phyloP scores from a whole-genome alignment of 805 yeast genomes.

The Candida methanosorbosa region DNA sequence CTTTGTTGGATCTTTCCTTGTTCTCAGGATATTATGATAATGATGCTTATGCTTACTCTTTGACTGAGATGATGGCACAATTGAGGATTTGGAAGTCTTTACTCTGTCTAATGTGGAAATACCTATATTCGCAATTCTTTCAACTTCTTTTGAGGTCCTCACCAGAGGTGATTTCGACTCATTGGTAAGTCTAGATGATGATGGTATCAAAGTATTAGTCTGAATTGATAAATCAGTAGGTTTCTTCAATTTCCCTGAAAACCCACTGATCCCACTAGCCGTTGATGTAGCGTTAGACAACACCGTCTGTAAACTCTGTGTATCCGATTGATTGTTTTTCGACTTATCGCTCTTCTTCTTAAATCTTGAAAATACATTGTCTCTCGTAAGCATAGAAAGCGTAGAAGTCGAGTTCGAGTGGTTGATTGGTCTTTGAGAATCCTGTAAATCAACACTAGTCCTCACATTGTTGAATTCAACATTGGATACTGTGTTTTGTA shows the following conservation, averaged over 20 bases:
- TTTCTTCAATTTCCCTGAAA: constrained; percentile 16
- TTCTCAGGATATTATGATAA: constrained; percentile 18
- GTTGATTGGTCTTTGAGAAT: constrained; percentile 4
- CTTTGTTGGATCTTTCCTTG: constrained; percentile 22
- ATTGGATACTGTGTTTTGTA: constrained; percentile 17
- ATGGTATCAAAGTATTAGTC: constrained; percentile 14
- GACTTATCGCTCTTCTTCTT: constrained; percentile 5
- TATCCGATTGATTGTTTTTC: neutral
- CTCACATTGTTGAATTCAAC: constrained; percentile 27
- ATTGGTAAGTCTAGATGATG: constrained; percentile 6
- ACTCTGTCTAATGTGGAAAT: neutral
- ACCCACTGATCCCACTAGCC: constrained; percentile 1
- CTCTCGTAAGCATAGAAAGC: constrained; percentile 11
- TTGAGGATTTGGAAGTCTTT: neutral
- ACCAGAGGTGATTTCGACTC: constrained; percentile 22
- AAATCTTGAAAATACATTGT: constrained; percentile 14
- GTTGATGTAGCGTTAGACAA: neutral
- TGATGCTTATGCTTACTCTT: constrained; percentile 21
- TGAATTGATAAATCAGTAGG: constrained; percentile 20
- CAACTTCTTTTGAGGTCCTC: constrained; percentile 22
- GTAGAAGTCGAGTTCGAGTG: constrained; percentile 14
- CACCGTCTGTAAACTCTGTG: neutral
- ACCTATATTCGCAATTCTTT: constrained; percentile 19
- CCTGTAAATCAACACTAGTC: constrained; percentile 6
- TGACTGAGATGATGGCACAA: constrained; percentile 3